Percentiles rank a stretch among this genome's conserved stretches.
Evolutionary conservation across 2,329 filamentous ascomycete genomes (phyloP).

Genomic region (Sporothrix protearum): DNA sequence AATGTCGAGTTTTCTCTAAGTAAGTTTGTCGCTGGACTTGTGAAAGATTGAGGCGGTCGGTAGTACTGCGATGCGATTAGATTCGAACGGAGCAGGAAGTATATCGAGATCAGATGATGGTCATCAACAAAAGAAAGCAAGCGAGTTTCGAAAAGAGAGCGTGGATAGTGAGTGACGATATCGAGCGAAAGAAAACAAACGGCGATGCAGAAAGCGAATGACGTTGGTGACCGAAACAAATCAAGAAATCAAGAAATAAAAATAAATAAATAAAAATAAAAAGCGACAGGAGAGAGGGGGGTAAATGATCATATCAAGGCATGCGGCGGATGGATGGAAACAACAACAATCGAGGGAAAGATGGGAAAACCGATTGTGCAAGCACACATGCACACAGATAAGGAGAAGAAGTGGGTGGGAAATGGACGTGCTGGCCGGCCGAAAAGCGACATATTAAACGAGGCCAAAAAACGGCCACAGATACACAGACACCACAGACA

Average conservation of each 20-base stretch:
- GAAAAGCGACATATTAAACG: constrained; percentile 1
- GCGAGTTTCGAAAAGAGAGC: background rate
- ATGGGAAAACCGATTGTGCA: constrained; percentile 3
- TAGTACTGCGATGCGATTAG: too few species aligned
- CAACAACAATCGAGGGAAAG: background rate
- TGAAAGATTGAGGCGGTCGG: too few species aligned
- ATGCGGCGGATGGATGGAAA: background rate
- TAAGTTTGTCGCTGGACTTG: too few species aligned
- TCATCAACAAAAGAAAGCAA: background rate
- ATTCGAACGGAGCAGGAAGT: background rate
- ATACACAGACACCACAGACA: background rate
- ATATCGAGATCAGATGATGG: background rate
- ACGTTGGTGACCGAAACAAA: background rate
- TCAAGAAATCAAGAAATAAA: too few species aligned
- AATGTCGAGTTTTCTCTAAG: too few species aligned
- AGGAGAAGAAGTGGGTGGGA: background rate
- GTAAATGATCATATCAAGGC: background rate
- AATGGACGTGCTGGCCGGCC: background rate
- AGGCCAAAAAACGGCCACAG: background rate
- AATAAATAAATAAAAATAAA: too few species aligned
- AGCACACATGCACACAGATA: background rate
- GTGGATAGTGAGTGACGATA: background rate
- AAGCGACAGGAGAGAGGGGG: background rate
- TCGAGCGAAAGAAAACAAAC: background rate
- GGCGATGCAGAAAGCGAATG: background rate